phyloP scores from a whole-genome alignment of 2,329 filamentous ascomycete genomes.

The Aphanoascus verrucosus region DNA sequence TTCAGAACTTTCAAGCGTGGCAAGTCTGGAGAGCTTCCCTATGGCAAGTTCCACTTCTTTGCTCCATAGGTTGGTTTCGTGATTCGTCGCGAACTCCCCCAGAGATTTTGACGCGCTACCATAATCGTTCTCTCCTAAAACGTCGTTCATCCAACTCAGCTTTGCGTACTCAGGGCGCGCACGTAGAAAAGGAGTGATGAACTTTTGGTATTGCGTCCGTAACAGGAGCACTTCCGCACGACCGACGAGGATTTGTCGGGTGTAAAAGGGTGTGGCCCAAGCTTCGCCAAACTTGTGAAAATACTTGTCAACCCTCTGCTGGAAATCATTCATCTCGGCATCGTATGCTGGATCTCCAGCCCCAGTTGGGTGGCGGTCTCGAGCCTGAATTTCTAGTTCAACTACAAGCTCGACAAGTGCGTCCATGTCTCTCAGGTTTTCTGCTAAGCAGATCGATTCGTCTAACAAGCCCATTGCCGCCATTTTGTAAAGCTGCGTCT shows the following conservation, averaged over 20 bases:
- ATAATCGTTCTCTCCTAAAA: conserved; percentile 65
- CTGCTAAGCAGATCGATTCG: conserved; percentile 50
- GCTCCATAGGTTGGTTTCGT: conserved; percentile 75
- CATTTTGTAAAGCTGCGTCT: conserved; percentile 39
- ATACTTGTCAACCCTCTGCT: conserved; percentile 35
- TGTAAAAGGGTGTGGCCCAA: conserved; percentile 62
- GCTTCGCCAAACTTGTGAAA: conserved; percentile 42
- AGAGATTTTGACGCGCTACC: conserved; percentile 61
- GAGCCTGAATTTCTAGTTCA: conserved; percentile 32
- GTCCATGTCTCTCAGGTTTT: conserved; percentile 53
- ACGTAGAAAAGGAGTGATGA: conserved; percentile 68
- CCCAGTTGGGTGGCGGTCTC: conserved; percentile 17
- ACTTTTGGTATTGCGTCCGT: conserved; percentile 58
- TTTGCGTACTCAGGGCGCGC: conserved; percentile 61
- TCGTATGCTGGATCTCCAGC: conserved; percentile 14
- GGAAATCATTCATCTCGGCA: conserved; percentile 24
- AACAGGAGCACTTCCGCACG: conserved; percentile 57
- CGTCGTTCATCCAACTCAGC: conserved; percentile 90
- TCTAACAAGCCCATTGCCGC: conserved; percentile 45
- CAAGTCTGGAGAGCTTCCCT: conserved; percentile 68
- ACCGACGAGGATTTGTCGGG: conserved; percentile 58
- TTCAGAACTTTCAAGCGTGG: conserved; percentile 40
- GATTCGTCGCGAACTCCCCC: conserved; percentile 55
- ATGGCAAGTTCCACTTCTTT: conserved; percentile 89
- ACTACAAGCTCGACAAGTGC: conserved; percentile 46